Evolutionary conservation across 495 filamentous ascomycete genomes (phyloP).

Genomic region (Trichoderma orchidacearum): DNA sequence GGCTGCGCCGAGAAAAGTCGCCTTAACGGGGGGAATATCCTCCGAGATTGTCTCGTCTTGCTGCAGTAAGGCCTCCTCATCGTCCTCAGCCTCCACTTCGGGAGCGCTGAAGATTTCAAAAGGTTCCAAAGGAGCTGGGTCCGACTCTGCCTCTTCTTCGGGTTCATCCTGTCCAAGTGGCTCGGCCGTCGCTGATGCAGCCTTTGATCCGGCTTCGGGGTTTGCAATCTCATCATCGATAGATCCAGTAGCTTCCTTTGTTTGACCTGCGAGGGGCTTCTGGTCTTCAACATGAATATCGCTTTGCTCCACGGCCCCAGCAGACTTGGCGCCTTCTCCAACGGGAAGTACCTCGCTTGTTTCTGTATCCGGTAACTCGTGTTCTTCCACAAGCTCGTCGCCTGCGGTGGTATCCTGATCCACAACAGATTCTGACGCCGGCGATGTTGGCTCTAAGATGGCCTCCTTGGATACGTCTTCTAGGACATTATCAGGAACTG

Average conservation of each 20-base stretch:
- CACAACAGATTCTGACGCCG: background rate
- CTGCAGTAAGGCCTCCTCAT: conserved; percentile 27
- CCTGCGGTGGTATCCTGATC: background rate
- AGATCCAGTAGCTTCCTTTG: conserved; percentile 4
- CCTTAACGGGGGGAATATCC: conserved; percentile 15
- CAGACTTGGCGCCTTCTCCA: background rate
- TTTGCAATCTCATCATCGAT: background rate
- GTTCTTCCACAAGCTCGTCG: background rate
- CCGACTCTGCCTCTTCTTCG: background rate
- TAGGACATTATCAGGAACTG: conserved; percentile 14
- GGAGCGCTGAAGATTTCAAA: background rate
- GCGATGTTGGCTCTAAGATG: background rate
- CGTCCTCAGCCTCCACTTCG: conserved; percentile 9
- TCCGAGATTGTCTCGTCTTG: background rate
- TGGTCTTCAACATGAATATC: background rate
- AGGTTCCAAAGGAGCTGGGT: background rate
- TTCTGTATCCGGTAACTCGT: background rate
- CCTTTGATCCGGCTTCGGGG: background rate
- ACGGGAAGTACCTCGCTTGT: background rate
- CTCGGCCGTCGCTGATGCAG: background rate
- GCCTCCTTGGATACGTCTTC: conserved; percentile 3
- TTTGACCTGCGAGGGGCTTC: background rate
- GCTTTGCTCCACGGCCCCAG: background rate
- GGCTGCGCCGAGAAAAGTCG: conserved; percentile 28
- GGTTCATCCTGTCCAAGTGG: background rate